These are phyloP conservation scores for Albifimbria verrucaria DNA, from an alignment of 2,329 filamentous ascomycete genomes.

Conservation along the genomic window DNA sequence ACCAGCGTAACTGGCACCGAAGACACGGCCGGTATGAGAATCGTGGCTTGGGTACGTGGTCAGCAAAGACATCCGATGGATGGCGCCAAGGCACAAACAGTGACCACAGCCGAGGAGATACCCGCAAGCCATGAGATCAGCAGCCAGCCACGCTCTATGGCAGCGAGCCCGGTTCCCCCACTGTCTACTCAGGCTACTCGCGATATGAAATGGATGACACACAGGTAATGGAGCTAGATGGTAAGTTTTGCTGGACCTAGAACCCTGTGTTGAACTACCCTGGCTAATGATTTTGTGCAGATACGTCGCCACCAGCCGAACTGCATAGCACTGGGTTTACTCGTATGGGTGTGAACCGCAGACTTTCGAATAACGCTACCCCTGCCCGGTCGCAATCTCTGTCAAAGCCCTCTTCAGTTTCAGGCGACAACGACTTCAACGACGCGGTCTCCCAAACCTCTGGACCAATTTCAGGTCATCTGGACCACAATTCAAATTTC, in stretches of 20 bases:
- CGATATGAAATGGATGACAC: slow-evolving; percentile 39
- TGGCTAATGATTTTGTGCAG: slow-evolving; percentile 24
- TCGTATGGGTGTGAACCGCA: slow-evolving; percentile 36
- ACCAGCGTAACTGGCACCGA: slow-evolving; percentile 39
- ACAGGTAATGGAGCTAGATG: slow-evolving; percentile 43
- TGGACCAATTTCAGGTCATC: neutral
- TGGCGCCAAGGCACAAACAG: slow-evolving; percentile 44
- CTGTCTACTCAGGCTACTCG: slow-evolving; percentile 8
- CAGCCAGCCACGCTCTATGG: slow-evolving; percentile 9
- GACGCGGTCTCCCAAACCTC: slow-evolving; percentile 21
- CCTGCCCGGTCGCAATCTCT: slow-evolving; percentile 11
- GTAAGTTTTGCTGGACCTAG: slow-evolving; percentile 27
- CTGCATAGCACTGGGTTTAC: slow-evolving; percentile 41
- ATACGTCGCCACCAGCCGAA: slow-evolving; percentile 42
- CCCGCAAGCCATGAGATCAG: slow-evolving; percentile 31
- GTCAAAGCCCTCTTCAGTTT: slow-evolving; percentile 15
- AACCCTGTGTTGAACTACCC: neutral
- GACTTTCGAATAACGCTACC: slow-evolving; percentile 21
- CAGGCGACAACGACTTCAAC: neutral
- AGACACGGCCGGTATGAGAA: slow-evolving; percentile 40
- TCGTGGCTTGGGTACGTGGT: slow-evolving; percentile 51
- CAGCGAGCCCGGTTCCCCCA: slow-evolving; percentile 12
- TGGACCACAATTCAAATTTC: neutral
- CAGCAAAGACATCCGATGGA: slow-evolving; percentile 28
- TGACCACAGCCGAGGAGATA: slow-evolving; percentile 41